A percentile compares a stretch with the other conserved stretches of the same genome.
phyloP scores from a whole-genome alignment of 2,329 filamentous ascomycete genomes.

The Coniella lustricola region DNA sequence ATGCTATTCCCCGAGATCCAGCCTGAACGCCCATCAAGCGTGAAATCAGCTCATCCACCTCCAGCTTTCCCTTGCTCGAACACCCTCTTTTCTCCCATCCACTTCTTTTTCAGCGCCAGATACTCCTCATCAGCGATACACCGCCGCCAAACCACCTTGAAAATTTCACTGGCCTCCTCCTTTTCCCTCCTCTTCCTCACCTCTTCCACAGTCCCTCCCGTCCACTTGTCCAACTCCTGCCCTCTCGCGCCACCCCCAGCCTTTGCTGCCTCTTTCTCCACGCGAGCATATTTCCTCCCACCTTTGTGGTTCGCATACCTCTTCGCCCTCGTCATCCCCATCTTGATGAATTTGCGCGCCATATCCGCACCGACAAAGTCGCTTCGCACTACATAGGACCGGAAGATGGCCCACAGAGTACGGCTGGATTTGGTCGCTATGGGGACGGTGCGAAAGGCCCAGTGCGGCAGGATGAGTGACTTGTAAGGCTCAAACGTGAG shows the following conservation, averaged over 20 bases:
- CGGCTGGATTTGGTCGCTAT: constrained; percentile 44
- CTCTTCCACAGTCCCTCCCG: constrained; percentile 30
- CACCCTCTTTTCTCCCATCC: constrained; percentile 5
- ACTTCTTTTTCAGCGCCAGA: constrained; percentile 30
- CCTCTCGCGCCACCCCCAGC: constrained; percentile 24
- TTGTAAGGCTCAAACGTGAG: constrained; percentile 60
- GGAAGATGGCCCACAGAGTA: constrained; percentile 43
- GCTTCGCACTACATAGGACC: constrained; percentile 38
- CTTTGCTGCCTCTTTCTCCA: no score
- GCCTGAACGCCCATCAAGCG: no score
- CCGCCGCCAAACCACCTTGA: constrained; percentile 40
- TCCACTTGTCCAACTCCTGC: constrained; percentile 32
- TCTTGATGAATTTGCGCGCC: constrained; percentile 57
- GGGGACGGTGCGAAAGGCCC: constrained; percentile 49
- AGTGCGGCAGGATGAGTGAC: constrained; percentile 48
- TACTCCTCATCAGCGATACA: constrained; percentile 39
- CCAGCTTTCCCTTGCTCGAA: background rate
- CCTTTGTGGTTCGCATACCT: constrained; percentile 50
- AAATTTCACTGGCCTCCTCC: constrained; percentile 39
- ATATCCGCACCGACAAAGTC: constrained; percentile 62
- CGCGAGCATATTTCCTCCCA: constrained; percentile 43
- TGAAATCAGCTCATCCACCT: background rate
- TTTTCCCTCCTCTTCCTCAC: constrained; percentile 41
- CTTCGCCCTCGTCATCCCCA: constrained; percentile 57
- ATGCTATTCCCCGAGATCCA: no score